These are phyloP conservation scores for Sphaceloma murrayae DNA, from an alignment of 2,329 filamentous ascomycete species.

Conservation along the genomic window DNA sequence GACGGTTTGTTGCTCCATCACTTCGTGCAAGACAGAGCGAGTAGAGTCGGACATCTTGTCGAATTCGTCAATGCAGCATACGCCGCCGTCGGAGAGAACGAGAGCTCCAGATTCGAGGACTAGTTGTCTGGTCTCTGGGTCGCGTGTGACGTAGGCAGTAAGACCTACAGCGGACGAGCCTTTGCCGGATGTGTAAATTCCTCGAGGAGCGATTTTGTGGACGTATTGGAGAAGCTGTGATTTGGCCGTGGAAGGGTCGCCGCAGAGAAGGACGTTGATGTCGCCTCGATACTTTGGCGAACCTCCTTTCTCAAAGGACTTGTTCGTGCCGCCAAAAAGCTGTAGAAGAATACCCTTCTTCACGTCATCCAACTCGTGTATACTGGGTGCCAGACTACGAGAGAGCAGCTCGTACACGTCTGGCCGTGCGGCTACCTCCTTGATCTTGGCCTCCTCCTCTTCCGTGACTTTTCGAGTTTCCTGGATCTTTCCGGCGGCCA, in stretches of 20 bases:
- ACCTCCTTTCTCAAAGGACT: conserved; percentile 91
- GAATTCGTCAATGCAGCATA: conserved; percentile 80
- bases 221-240: conserved; percentile 98
- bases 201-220: conserved; percentile 90
- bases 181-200: conserved; percentile 73
- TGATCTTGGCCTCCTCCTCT: conserved; percentile 86
- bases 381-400: conserved; percentile 82
- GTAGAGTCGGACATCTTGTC: conserved; percentile 85
- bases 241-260: conserved; percentile 93
- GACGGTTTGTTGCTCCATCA: conserved; percentile 83
- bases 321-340: conserved; percentile 95
- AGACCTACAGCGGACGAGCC: conserved; percentile 75
- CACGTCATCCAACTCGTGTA: conserved; percentile 97
- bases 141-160: conserved; percentile 73
- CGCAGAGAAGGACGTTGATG: conserved; percentile 93
- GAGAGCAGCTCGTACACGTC: conserved; percentile 92
- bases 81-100: conserved; percentile 71
- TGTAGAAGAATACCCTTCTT: conserved; percentile 98
- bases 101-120: conserved; percentile 71
- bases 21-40: conserved; percentile 74
- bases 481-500: conserved; percentile 61
- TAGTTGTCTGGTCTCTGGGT: conserved; percentile 77
- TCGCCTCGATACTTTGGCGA: conserved; percentile 94
- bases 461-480: conserved; percentile 73
- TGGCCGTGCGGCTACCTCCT: conserved; percentile 62